Base-by-base conservation (phyloP, 2,329 filamentous ascomycete genomes). In the Helminthosporium solani region DNA sequence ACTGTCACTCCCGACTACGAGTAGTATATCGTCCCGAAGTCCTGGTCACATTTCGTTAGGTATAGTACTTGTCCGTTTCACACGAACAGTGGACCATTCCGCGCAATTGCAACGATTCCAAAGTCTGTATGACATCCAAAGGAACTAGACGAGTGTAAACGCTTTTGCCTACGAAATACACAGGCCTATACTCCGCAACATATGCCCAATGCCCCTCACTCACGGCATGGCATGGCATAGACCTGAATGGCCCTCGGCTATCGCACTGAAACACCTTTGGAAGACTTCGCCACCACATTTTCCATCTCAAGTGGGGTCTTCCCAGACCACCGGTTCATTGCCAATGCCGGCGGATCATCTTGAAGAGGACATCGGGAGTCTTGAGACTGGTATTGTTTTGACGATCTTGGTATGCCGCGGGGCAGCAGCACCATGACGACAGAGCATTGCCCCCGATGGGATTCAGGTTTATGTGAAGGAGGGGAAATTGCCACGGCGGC, bases 301-400 rank as follows among this genome's bases (percentile, higher is more conserved):
- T 25, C 23, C 23, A 25, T 25, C 23, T 11, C 9, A 21, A 15
- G 12, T 18, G 19, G 33, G n/a, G 5, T n/a, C 9, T 39, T 14
- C 36, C 36, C 36, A 39, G 20, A 18, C 37, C 20, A 40, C 21
- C 37, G 37, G 37, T 30, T 40, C 37, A 11, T 28, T 40, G 25
- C 37, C 37, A n/a, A n/a, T 21, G 35, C 19, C 35, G n/a, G 19
- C 8, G 11, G 15, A 15, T 5, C n/a, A 15, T 19, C 33, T 9
- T 35, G 14, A 6, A 33, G 33, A 19, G 15, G 33, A 3, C 5
- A 16, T 5, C 12, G 9, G 8, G 5, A 14, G 28, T 31, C 34
- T 21, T 37, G 34, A 37, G 34, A 39, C 36, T 3, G 12, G 7
- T 14, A 4, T 9, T 39, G 36, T 39, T 39, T 37, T 37, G 8